phyloP scores from a whole-genome alignment of 1,284 basidiomycete species.

The Leccinum cinnamomeum region DNA sequence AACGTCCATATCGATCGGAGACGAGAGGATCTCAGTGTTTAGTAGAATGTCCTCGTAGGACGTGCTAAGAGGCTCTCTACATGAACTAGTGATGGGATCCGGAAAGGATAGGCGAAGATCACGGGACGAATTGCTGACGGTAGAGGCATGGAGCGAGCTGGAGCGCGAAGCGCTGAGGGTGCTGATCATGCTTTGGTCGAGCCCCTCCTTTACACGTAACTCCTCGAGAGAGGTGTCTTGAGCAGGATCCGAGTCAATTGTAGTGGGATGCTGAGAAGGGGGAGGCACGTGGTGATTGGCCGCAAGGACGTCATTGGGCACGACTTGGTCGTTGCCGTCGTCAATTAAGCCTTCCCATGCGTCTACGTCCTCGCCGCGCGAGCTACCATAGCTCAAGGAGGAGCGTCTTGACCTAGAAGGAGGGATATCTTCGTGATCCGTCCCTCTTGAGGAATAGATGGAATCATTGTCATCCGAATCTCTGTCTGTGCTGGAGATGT shows the following conservation, averaged over 20 bases:
- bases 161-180: slow-evolving; percentile 70
- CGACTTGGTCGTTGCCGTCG: slow-evolving; percentile 50
- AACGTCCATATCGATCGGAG: slow-evolving; percentile 21
- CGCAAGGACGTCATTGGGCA: slow-evolving; percentile 33
- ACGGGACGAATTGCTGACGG: slow-evolving; percentile 57
- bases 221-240: slow-evolving; percentile 49
- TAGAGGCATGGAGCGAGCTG: slow-evolving; percentile 52
- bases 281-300: slow-evolving; percentile 29
- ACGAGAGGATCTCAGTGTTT: slow-evolving; percentile 13
- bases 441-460: slow-evolving; percentile 50
- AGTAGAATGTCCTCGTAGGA: slow-evolving; percentile 31
- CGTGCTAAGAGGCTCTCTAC: slow-evolving; percentile 38
- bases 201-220: slow-evolving; percentile 61
- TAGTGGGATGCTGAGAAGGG: slow-evolving; percentile 28
- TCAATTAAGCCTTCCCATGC: slow-evolving; percentile 74
- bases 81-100: slow-evolving; percentile 69
- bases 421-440: slow-evolving; percentile 55
- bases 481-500: slow-evolving; percentile 59
- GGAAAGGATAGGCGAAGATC: slow-evolving; percentile 77
- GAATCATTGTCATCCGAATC: slow-evolving; percentile 72
- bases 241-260: slow-evolving; percentile 29
- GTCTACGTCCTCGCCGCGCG: slow-evolving; percentile 62
- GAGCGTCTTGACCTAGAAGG: slow-evolving; percentile 63
- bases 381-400: slow-evolving; percentile 64
- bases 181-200: slow-evolving; percentile 77